Evolutionary conservation across 768 basidiomycete species (phyloP).

Genomic region (Cystobasidium tubakii): DNA sequence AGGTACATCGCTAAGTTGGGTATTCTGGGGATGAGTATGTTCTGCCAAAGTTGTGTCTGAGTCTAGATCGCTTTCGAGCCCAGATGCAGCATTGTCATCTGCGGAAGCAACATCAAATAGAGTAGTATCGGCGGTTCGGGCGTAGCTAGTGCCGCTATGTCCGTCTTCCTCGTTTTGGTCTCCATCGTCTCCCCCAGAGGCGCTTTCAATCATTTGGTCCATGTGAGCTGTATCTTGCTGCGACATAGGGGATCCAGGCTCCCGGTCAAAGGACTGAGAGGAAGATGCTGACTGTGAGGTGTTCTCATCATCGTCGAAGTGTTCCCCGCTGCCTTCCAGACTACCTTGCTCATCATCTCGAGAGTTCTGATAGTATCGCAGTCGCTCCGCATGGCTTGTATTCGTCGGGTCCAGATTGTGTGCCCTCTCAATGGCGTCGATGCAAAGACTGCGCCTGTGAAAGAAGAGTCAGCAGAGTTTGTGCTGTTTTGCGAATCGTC

Average conservation of each 20-base stretch:
- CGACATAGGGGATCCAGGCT: not conserved
- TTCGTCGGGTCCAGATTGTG: conserved; percentile 4
- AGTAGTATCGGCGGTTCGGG: too few relatives aligned
- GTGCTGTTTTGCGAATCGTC: not conserved
- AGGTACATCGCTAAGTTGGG: too few relatives aligned
- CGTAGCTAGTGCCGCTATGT: too few relatives aligned
- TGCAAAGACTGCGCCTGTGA: not conserved
- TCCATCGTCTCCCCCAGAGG: too few relatives aligned
- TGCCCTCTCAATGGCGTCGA: conserved; percentile 15
- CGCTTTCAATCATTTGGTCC: not conserved
- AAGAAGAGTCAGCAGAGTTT: not conserved
- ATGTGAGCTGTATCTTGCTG: not conserved
- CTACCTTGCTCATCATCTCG: not conserved
- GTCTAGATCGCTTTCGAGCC: too few relatives aligned
- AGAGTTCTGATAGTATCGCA: not conserved
- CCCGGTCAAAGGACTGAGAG: not conserved
- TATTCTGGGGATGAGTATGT: too few relatives aligned
- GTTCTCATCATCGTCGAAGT: not conserved
- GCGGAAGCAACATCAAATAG: too few relatives aligned
- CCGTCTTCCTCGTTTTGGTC: too few relatives aligned
- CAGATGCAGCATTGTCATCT: too few relatives aligned
- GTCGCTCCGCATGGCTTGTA: not conserved
- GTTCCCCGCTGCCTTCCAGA: not conserved
- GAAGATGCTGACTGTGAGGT: not conserved
- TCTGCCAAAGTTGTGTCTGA: too few relatives aligned